Percentiles rank a stretch among this genome's conserved stretches.
Conservation (phyloP, 2,329 filamentous ascomycete genomes). For the Dactylellina haptotyla region DNA sequence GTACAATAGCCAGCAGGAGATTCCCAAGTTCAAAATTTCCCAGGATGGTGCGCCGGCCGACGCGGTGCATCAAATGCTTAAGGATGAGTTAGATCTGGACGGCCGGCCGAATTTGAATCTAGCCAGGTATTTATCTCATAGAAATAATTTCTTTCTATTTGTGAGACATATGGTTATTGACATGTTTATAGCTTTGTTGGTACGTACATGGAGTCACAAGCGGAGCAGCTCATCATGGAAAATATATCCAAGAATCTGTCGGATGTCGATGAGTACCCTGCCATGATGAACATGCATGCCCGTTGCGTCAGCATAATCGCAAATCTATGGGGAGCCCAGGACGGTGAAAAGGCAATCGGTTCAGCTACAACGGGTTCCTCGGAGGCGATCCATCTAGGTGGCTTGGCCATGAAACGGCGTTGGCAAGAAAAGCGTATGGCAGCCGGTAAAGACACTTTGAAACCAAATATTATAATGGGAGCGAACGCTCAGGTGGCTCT, state of each 20-base stretch:
- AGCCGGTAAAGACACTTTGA: conserved; percentile 71
- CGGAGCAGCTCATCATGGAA: conserved; percentile 71
- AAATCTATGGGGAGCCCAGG: conserved; percentile 72
- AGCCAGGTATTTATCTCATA: not conserved
- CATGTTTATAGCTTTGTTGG: conserved; percentile 69
- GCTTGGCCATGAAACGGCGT: conserved; percentile 77
- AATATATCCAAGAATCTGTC: conserved; percentile 77
- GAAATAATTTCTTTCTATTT: not conserved
- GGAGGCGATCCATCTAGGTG: conserved; percentile 76
- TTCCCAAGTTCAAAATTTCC: conserved; percentile 71
- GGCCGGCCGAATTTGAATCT: conserved; percentile 70
- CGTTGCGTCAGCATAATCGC: conserved; percentile 76
- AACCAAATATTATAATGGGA: conserved; percentile 79
- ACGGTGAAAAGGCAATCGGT: conserved; percentile 73
- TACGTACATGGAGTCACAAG: conserved; percentile 76
- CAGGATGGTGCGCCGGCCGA: conserved; percentile 66
- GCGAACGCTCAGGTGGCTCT: conserved; percentile 77
- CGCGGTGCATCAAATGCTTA: conserved; percentile 73
- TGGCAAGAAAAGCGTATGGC: conserved; percentile 74
- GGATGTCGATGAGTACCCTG: conserved; percentile 75
- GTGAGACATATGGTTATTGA: not conserved
- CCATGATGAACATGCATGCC: conserved; percentile 61
- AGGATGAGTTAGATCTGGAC: conserved; percentile 72
- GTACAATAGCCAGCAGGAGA: conserved; percentile 67
- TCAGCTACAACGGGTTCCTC: conserved; percentile 76